phyloP scores from a whole-genome alignment of 2,329 filamentous ascomycete species.

The Scedosporium apiospermum region DNA sequence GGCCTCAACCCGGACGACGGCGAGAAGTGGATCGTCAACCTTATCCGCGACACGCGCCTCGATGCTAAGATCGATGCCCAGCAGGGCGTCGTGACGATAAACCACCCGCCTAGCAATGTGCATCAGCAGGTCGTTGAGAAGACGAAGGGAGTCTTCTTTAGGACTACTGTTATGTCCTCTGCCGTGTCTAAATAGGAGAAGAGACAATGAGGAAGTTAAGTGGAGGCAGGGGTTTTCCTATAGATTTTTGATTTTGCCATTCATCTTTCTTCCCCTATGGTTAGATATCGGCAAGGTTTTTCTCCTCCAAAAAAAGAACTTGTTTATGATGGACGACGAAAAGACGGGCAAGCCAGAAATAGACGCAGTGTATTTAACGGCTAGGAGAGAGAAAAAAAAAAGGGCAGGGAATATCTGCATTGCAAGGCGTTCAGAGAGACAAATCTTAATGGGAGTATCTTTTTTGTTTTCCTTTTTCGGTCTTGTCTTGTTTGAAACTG shows the following conservation, averaged over 20 bases:
- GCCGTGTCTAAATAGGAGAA: slow-evolving; percentile 42
- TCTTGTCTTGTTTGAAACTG: slow-evolving; percentile 13
- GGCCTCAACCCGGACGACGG: slow-evolving; percentile 89
- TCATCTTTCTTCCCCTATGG: no score
- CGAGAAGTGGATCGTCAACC: slow-evolving; percentile 99
- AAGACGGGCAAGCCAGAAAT: not conserved
- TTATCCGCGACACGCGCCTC: slow-evolving; percentile 93
- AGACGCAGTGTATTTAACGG: not conserved
- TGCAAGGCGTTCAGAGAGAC: slow-evolving; percentile 12
- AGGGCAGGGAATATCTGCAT: slow-evolving; percentile 9
- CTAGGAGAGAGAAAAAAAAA: not conserved
- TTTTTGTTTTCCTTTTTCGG: slow-evolving; percentile 3
- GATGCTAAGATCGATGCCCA: slow-evolving; percentile 99
- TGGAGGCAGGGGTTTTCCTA: not conserved
- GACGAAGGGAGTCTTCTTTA: slow-evolving; percentile 97
- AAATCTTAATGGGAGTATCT: not conserved
- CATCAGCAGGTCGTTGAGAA: slow-evolving; percentile 99
- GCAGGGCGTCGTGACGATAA: slow-evolving; percentile 98
- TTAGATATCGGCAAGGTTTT: no score
- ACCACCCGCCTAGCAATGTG: slow-evolving; percentile 95
- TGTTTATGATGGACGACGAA: not conserved
- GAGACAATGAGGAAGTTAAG: not conserved
- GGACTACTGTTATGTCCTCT: slow-evolving; percentile 85
- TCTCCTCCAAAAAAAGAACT: not conserved
- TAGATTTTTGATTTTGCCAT: no score